Evolutionary conservation across 148 eudicot genomes (phyloP), one percentile per base, ranked within the genome.

Genomic region (Talinum fruticosum): DNA sequence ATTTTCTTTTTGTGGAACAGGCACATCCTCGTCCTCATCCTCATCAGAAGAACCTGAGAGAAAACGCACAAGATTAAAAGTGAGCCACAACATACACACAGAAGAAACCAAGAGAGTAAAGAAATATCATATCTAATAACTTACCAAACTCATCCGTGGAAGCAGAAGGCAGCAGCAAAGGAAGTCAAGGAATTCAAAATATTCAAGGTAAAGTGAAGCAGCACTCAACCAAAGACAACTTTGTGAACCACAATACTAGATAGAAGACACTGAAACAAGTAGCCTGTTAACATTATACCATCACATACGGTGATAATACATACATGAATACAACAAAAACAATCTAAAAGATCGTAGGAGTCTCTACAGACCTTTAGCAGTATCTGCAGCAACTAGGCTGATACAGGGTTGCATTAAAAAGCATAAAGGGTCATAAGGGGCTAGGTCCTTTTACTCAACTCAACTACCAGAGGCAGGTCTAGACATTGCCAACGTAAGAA

Each of bases 121-220:
- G 29, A 68, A 15, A 59, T 33, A 18, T 16, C 5, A 26, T 19
- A 23, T 10, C 74, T 37, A n/a, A 26, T 34, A 19, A 82, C 87
- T 87, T 78, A 87, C 87, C 86, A 72, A 49, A 45, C 35, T 73
- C 79, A 1, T 57, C 86, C 0, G 61, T 45, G 26, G 26, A 44
- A 33, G 24, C 78, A 2, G 77, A 77, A 72, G 76, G 76, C 75
- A 72, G 66, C 77, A 80, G 76, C 53, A 74, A 74, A 79, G 73
- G 16, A 44, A 75, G 89, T 90, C 80, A 90, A 90, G 89, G 93
- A 78, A 71, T 67, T 35, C 75, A 79, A 76, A 59, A 10, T 10
- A 7, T 41, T 37, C 33, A 47, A 62, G 32, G 12, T n/a, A 49
- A 68, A 0, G 21, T n/a, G 34, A 62, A 62, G 15, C 18, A 62